phyloP scores from a whole-genome alignment of 192 early-diverging fungal species.

The Umbelopsis sp. region DNA sequence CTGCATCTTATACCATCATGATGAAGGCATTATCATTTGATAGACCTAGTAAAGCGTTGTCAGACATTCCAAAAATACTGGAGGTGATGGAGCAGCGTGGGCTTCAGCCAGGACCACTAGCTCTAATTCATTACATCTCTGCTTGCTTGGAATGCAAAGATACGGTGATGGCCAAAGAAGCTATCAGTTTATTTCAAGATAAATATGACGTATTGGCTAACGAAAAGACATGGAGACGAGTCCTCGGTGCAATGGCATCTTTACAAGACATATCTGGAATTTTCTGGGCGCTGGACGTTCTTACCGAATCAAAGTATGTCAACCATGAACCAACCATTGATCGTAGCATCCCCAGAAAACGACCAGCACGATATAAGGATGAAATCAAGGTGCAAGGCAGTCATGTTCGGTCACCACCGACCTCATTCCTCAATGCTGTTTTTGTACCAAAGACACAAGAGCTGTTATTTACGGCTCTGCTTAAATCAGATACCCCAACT shows the following conservation, averaged over 20 bases:
- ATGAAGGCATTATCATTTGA: conserved; percentile 3
- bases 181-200: background rate
- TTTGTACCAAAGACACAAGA: conserved; percentile 6
- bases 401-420: background rate
- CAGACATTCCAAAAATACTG: background rate
- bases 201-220: conserved; percentile 1
- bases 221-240: conserved; percentile 9
- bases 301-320: conserved; percentile 2
- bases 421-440: background rate
- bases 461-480: conserved; percentile 1
- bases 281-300: conserved; percentile 15
- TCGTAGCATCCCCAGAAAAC: background rate
- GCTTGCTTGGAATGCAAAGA: background rate
- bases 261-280: background rate
- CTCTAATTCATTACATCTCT: background rate
- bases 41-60: background rate
- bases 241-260: background rate
- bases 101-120: background rate
- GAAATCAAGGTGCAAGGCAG: background rate
- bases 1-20: conserved; percentile 9
- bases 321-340: background rate
- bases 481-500: conserved; percentile 6
- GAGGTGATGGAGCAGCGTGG: conserved; percentile 2
- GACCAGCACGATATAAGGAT: conserved; percentile 7
- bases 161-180: background rate